Conservation (phyloP, 768 basidiomycete genomes). For the Botryobasidium botryosum region DNA sequence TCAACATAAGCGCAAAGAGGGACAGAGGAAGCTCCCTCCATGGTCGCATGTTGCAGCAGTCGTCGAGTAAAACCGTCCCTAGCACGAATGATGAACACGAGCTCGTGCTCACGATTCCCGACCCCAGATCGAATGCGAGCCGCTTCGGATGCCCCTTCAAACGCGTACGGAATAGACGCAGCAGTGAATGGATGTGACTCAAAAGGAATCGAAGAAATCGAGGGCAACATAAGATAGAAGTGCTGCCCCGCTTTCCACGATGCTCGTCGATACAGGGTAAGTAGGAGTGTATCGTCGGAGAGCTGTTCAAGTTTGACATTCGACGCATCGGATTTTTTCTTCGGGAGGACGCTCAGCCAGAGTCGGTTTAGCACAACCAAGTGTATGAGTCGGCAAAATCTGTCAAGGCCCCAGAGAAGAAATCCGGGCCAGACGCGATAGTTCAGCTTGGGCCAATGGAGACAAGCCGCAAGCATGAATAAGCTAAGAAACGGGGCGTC, state of each 20-base stretch:
- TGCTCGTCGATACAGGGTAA: conserved; percentile 11
- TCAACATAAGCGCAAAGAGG: conserved; percentile 14
- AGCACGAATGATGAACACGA: conserved; percentile 17
- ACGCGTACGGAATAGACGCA: conserved; percentile 13
- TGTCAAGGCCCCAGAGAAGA: conserved; percentile 20
- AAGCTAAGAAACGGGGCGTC: too few relatives aligned
- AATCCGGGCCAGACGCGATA: too few relatives aligned
- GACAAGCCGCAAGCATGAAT: too few relatives aligned
- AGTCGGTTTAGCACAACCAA: too few relatives aligned
- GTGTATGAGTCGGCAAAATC: conserved; percentile 19
- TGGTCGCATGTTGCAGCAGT: conserved; percentile 3
- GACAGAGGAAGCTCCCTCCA: conserved; percentile 9
- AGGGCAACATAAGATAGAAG: conserved; percentile 19
- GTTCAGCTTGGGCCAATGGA: too few relatives aligned
- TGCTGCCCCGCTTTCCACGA: conserved; percentile 19
- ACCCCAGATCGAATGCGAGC: too few relatives aligned
- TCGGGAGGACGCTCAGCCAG: too few relatives aligned
- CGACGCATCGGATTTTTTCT: too few relatives aligned
- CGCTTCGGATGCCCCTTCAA: background rate
- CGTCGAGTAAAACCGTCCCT: conserved; percentile 21
- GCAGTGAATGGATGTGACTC: conserved; percentile 24
- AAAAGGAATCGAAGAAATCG: conserved; percentile 16
- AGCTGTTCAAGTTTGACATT: background rate
- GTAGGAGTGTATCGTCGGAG: background rate
- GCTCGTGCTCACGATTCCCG: background rate